A percentile compares a stretch with the other conserved stretches of the same genome.
phyloP scores from a whole-genome alignment of 345 rosid genomes.

The Corchorus olitorius region DNA sequence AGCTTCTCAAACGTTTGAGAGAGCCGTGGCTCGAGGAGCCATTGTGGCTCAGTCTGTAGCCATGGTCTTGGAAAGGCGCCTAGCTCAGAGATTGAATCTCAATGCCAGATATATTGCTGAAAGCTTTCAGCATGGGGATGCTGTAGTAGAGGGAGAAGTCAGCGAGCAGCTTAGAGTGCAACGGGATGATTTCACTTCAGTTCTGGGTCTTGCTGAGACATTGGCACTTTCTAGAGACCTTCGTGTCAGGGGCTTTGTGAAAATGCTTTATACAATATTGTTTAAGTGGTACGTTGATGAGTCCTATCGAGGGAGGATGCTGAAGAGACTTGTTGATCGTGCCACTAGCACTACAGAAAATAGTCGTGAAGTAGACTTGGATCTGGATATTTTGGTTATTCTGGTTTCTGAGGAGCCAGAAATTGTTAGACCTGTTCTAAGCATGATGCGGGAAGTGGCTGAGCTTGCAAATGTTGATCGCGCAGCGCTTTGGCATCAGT shows the following conservation, averaged over 20 bases:
- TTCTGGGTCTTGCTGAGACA: constrained; percentile 94
- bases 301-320: constrained; percentile 70
- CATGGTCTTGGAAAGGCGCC: constrained; percentile 85
- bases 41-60: constrained; percentile 74
- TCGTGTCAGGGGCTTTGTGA: constrained; percentile 79
- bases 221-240: constrained; percentile 74
- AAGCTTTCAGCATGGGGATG: constrained; percentile 56
- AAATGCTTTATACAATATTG: constrained; percentile 75
- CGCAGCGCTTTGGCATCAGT: constrained; percentile 92
- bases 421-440: constrained; percentile 63
- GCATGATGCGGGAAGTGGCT: constrained; percentile 87
- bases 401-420: constrained; percentile 88
- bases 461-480: constrained; percentile 93
- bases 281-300: constrained; percentile 88
- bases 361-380: constrained; percentile 63
- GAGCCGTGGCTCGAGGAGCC: constrained; percentile 87
- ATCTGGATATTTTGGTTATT: constrained; percentile 79
- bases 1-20: constrained; percentile 90
- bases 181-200: constrained; percentile 66
- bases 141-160: constrained; percentile 62
- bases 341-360: constrained; percentile 68
- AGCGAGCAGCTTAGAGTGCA: constrained; percentile 61
- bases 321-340: constrained; percentile 88
- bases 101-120: constrained; percentile 53
- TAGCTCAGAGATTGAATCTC: constrained; percentile 54